Evolutionary conservation across 805 yeast species (phyloP).

Genomic region (Brettanomyces nanus): DNA sequence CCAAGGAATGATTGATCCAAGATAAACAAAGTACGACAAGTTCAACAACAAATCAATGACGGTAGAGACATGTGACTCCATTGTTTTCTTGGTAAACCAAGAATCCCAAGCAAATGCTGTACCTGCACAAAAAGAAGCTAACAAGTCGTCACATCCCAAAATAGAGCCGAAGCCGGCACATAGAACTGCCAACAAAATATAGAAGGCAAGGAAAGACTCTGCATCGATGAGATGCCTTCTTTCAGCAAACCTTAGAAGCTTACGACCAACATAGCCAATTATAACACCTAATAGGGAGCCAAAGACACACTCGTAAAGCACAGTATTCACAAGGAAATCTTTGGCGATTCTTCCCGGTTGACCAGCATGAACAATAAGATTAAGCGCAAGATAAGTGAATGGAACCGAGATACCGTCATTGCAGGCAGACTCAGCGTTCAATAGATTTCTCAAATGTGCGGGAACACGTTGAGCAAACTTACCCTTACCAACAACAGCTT

Average conservation of each 20-base stretch:
- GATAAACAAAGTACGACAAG: slow-evolving; percentile 58
- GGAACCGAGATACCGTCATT: slow-evolving; percentile 72
- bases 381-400: slow-evolving; percentile 53
- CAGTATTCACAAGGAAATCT: slow-evolving; percentile 54
- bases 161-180: slow-evolving; percentile 58
- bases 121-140: slow-evolving; percentile 69
- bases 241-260: slow-evolving; percentile 47
- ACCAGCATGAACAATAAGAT: slow-evolving; percentile 43
- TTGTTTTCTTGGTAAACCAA: slow-evolving; percentile 49
- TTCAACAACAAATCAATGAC: slow-evolving; percentile 59
- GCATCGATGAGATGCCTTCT: slow-evolving; percentile 45
- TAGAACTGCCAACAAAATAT: slow-evolving; percentile 44
- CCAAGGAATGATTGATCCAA: slow-evolving; percentile 72
- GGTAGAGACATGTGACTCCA: slow-evolving; percentile 55
- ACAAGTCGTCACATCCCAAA: slow-evolving; percentile 62
- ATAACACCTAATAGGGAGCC: slow-evolving; percentile 45
- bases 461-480: slow-evolving; percentile 62
- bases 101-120: slow-evolving; percentile 72
- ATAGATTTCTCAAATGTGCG: slow-evolving; percentile 49
- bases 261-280: slow-evolving; percentile 44
- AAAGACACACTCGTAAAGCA: slow-evolving; percentile 54
- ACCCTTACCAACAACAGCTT: slow-evolving; percentile 68
- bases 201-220: slow-evolving; percentile 50
- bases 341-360: slow-evolving; percentile 43
- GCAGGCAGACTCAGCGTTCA: slow-evolving; percentile 68